A percentile compares a stretch with the other conserved stretches of the same genome.
Conservation (phyloP, 768 basidiomycete genomes). For the Tricholoma sp. region DNA sequence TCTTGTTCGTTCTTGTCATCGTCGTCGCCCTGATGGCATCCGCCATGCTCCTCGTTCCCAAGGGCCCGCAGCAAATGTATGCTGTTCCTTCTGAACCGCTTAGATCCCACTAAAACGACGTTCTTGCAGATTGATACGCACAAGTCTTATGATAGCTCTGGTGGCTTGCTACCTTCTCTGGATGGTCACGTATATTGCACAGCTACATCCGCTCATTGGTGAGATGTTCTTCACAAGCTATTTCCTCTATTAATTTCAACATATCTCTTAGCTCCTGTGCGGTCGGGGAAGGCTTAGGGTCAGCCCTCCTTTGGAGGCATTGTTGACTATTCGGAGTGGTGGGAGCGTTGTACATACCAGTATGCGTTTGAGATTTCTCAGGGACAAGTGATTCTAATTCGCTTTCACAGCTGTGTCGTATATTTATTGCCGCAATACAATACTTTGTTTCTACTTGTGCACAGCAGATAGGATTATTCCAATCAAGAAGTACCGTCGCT, state of each 20-base stretch:
- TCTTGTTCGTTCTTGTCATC: conserved; percentile 62
- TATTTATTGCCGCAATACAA: not conserved
- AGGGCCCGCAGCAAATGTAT: conserved; percentile 88
- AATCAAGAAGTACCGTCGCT: conserved; percentile 33
- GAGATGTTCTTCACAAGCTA: conserved; percentile 18
- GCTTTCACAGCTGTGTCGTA: not conserved
- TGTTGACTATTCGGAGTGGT: not conserved
- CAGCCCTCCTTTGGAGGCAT: not conserved
- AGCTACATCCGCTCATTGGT: conserved; percentile 89
- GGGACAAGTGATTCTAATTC: not conserved
- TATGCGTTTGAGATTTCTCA: not conserved
- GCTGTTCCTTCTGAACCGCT: conserved; percentile 21
- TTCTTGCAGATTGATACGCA: conserved; percentile 73
- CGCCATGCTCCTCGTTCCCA: conserved; percentile 69
- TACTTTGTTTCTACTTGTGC: too few relatives aligned
- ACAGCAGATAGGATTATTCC: not conserved
- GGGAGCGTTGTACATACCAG: not conserved
- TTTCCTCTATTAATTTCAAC: not conserved
- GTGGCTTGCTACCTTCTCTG: conserved; percentile 92
- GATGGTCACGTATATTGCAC: conserved; percentile 96
- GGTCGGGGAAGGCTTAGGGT: not conserved
- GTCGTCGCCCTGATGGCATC: conserved; percentile 59
- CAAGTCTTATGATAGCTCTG: conserved; percentile 71
- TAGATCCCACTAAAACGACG: not conserved
- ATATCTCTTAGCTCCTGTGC: not conserved